Conservation (phyloP, 139 green algal species). For the Asterochloris erici region DNA sequence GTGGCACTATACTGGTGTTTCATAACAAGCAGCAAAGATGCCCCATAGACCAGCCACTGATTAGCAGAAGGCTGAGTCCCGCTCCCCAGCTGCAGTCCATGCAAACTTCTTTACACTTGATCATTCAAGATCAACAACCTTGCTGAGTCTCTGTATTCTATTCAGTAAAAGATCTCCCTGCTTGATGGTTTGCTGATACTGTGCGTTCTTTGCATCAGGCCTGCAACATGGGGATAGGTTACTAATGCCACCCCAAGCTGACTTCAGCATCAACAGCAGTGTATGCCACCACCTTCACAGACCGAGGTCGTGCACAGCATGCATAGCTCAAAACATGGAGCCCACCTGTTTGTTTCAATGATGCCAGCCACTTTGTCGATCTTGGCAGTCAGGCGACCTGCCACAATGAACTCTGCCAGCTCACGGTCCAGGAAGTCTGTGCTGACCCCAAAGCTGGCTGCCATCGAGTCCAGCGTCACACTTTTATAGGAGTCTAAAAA, state of each 20-base stretch:
- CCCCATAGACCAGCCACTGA: no score
- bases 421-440: slow-evolving; percentile 68
- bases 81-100: neutral
- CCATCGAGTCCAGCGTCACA: slow-evolving; percentile 92
- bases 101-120: no score
- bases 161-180: slow-evolving; percentile 95
- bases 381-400: slow-evolving; percentile 86
- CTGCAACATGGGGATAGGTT: slow-evolving; percentile 33
- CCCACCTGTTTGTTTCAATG: slow-evolving; percentile 86
- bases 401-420: slow-evolving; percentile 90
- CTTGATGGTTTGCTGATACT: slow-evolving; percentile 88
- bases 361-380: slow-evolving; percentile 92
- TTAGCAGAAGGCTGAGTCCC: neutral
- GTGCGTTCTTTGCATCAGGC: slow-evolving; percentile 88
- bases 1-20: no score
- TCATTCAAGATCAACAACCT: slow-evolving; percentile 91
- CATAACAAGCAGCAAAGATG: no score
- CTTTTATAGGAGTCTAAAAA: slow-evolving; percentile 98
- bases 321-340: neutral
- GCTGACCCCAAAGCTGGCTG: slow-evolving; percentile 73
- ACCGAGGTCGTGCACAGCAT: no score
- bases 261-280: neutral
- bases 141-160: slow-evolving; percentile 91
- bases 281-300: no score
- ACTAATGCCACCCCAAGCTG: slow-evolving; percentile 22